Conservation (phyloP, 1,139 yeast genomes). For the Blastobotrys persicus region DNA sequence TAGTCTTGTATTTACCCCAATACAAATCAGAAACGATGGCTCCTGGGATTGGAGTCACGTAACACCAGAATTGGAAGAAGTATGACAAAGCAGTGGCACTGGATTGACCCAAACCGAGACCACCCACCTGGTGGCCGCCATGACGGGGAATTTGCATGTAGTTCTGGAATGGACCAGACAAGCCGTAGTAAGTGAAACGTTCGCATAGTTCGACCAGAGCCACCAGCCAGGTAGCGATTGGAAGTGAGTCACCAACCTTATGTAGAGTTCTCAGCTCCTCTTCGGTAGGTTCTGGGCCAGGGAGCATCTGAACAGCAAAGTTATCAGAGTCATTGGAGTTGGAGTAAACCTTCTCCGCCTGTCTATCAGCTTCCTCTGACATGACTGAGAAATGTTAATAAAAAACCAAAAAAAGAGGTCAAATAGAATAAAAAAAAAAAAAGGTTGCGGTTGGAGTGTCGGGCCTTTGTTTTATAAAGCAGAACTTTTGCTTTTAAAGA, state of each 20-base stretch:
- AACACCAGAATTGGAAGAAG: slow-evolving; percentile 81
- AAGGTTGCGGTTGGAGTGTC: not conserved
- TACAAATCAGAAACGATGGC: slow-evolving; percentile 75
- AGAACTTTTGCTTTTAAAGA: not conserved
- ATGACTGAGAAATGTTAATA: too few relatives aligned
- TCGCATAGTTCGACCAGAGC: slow-evolving; percentile 80
- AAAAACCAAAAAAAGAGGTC: too few relatives aligned
- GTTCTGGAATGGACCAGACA: slow-evolving; percentile 73
- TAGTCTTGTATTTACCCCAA: slow-evolving; percentile 71
- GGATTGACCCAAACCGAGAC: slow-evolving; percentile 56
- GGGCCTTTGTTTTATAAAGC: not conserved
- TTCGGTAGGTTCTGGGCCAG: slow-evolving; percentile 40
- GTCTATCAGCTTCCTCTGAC: not conserved
- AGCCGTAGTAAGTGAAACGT: slow-evolving; percentile 81
- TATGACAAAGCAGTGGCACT: slow-evolving; percentile 75
- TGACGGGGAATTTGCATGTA: slow-evolving; percentile 55
- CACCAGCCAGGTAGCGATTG: slow-evolving; percentile 62
- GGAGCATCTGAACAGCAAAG: slow-evolving; percentile 5
- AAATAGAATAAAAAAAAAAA: not conserved
- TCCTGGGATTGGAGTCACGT: slow-evolving; percentile 74
- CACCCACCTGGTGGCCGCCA: slow-evolving; percentile 53
- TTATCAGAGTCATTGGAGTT: slow-evolving; percentile 1
- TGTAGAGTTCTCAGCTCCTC: slow-evolving; percentile 49
- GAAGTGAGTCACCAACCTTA: slow-evolving; percentile 42
- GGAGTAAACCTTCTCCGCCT: not conserved